Percentiles rank a stretch among this genome's conserved stretches.
These are phyloP conservation scores for Apiospora aurea DNA, from an alignment of 2,329 filamentous ascomycete species.

Conservation along the genomic window DNA sequence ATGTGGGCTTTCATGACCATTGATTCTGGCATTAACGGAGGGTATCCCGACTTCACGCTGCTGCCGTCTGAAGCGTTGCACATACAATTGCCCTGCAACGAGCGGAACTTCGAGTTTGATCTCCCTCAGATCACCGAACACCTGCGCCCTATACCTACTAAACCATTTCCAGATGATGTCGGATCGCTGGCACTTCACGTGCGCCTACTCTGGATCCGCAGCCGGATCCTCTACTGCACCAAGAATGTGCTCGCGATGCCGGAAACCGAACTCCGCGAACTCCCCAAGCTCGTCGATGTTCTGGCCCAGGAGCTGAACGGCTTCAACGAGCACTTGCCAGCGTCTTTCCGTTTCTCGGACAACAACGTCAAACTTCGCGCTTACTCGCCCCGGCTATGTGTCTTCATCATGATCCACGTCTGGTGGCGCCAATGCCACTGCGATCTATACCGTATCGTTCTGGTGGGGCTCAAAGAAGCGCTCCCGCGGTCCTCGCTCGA, in stretches of 20 bases:
- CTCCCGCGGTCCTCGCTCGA: constrained; percentile 43
- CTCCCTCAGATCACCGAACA: constrained; percentile 60
- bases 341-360: constrained; percentile 65
- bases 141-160: constrained; percentile 50
- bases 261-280: constrained; percentile 51
- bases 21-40: constrained; percentile 51
- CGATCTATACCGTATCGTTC: constrained; percentile 52
- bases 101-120: constrained; percentile 58
- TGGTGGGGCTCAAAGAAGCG: constrained; percentile 49
- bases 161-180: constrained; percentile 58
- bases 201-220: constrained; percentile 61
- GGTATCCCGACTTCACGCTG: constrained; percentile 49
- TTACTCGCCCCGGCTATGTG: constrained; percentile 63
- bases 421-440: constrained; percentile 52
- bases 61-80: constrained; percentile 47
- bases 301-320: constrained; percentile 54
- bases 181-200: constrained; percentile 64
- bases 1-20: constrained; percentile 57
- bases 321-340: constrained; percentile 60
- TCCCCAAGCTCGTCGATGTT: constrained; percentile 56
- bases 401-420: constrained; percentile 46
- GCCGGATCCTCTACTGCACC: constrained; percentile 61
- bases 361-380: constrained; percentile 62
- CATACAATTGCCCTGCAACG: constrained; percentile 52
- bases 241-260: constrained; percentile 52